A percentile compares a stretch with the other conserved stretches of the same genome.
phyloP scores from a whole-genome alignment of 2,329 filamentous ascomycete genomes.

The Dendryphion nanum region DNA sequence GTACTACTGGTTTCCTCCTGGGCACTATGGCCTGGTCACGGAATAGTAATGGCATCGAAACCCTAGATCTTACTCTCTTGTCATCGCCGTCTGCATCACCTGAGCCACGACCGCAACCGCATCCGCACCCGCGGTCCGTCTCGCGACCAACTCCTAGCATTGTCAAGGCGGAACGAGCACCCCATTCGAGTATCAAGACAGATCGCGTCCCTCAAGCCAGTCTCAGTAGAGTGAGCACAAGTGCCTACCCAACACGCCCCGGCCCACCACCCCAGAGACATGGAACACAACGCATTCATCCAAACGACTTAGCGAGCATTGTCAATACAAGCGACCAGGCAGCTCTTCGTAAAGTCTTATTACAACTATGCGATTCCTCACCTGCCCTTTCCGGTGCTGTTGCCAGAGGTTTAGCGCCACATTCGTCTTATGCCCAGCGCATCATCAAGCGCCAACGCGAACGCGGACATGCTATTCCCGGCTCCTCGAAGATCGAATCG shows the following conservation, averaged over 20 bases:
- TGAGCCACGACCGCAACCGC: not conserved
- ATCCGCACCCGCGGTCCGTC: not conserved
- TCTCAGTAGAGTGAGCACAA: not conserved
- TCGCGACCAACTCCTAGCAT: too few relatives aligned
- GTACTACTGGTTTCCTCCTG: too few relatives aligned
- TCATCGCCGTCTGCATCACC: not conserved
- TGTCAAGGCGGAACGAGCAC: not conserved
- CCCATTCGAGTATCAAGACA: not conserved
- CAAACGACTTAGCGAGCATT: conserved; percentile 26
- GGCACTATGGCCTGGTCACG: too few relatives aligned
- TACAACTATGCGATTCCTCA: conserved; percentile 29
- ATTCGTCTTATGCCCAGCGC: conserved; percentile 26
- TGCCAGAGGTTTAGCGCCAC: conserved; percentile 29
- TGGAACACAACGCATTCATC: conserved; percentile 17
- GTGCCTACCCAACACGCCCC: not conserved
- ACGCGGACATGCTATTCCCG: too few relatives aligned
- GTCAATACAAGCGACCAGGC: conserved; percentile 19
- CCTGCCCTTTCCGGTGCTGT: conserved; percentile 33
- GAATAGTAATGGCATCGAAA: not conserved
- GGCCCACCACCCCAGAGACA: not conserved
- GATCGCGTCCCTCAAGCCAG: not conserved
- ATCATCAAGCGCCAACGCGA: conserved; percentile 6
- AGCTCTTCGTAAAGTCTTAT: conserved; percentile 19
- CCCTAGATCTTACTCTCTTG: not conserved
- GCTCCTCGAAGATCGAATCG: too few relatives aligned